Evolutionary conservation across 495 filamentous ascomycete genomes (phyloP).

Genomic region (Penicillium pancosmium): DNA sequence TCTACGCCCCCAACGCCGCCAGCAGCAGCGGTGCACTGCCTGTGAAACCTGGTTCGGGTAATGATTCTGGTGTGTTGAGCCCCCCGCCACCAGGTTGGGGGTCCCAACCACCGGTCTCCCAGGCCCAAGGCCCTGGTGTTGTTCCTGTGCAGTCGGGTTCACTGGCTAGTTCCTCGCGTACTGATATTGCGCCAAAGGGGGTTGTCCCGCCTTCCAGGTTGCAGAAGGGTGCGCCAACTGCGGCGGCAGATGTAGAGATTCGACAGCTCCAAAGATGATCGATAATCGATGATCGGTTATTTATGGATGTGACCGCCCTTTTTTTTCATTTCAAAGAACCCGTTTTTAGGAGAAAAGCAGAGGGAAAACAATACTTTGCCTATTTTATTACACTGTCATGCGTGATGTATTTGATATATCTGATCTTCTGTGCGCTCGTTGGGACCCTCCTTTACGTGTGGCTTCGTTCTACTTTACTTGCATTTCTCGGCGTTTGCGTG

Average conservation of each 20-base stretch:
- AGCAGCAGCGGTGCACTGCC: conserved; percentile 24
- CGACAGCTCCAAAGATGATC: conserved; percentile 28
- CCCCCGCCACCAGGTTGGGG: conserved; percentile 5
- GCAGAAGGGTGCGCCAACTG: not conserved
- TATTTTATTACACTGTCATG: no score
- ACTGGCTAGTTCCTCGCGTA: conserved; percentile 37
- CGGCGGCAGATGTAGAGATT: conserved; percentile 31
- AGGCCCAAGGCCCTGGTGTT: not conserved
- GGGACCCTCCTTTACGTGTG: conserved; percentile 9
- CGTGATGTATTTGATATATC: conserved; percentile 3
- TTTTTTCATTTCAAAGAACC: conserved; percentile 1
- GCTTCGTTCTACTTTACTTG: conserved; percentile 12
- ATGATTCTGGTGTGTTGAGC: conserved; percentile 16
- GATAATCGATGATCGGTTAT: not conserved
- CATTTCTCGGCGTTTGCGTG: conserved; percentile 9
- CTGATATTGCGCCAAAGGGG: conserved; percentile 24
- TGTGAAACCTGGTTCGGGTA: conserved; percentile 4
- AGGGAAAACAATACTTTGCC: no score
- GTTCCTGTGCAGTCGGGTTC: conserved; percentile 15
- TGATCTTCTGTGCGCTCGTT: not conserved
- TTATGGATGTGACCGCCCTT: conserved; percentile 7
- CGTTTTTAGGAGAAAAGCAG: no score
- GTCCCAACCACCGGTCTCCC: not conserved
- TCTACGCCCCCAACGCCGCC: conserved; percentile 29
- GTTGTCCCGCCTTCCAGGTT: conserved; percentile 22